Conservation (phyloP, 2,329 filamentous ascomycete species). For the Fusarium cicatricum region DNA sequence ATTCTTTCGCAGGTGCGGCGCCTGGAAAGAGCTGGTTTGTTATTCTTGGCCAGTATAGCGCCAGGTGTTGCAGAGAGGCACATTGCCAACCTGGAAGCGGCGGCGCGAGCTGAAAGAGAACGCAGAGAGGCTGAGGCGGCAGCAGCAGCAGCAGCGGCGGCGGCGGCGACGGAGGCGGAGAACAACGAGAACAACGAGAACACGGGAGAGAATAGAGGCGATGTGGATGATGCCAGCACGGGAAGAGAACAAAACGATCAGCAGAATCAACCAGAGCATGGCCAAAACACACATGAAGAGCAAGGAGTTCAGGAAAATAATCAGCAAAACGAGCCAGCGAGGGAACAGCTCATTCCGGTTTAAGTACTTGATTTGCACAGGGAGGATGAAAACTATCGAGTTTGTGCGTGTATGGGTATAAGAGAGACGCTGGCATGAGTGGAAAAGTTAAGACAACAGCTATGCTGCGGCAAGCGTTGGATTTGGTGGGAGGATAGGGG, state of each 20-base stretch:
- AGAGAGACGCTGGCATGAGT: constrained; percentile 24
- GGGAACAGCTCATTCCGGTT: constrained; percentile 36
- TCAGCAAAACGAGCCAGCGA: constrained; percentile 19
- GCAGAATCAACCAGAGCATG: constrained; percentile 29
- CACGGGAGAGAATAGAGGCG: constrained; percentile 10
- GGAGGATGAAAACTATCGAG: constrained; percentile 2
- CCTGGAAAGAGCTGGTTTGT: constrained; percentile 65
- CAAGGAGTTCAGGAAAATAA: constrained; percentile 20
- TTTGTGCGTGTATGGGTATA: constrained; percentile 23
- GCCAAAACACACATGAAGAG: constrained; percentile 10
- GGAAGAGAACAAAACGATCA: constrained; percentile 12
- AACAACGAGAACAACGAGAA: constrained; percentile 34
- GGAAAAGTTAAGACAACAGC: constrained; percentile 31
- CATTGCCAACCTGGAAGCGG: constrained; percentile 65
- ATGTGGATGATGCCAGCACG: constrained; percentile 9
- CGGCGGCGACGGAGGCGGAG: constrained; percentile 34
- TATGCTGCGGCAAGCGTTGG: constrained; percentile 22
- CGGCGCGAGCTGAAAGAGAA: constrained; percentile 56
- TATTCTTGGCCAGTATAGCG: constrained; percentile 72
- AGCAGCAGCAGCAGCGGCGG: constrained; percentile 45
- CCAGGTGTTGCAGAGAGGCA: constrained; percentile 72
- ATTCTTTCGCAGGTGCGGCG: constrained; percentile 56
- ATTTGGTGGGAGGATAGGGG: constrained; percentile 23
- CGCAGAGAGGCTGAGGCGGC: constrained; percentile 52
- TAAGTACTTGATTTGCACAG: constrained; percentile 6